phyloP scores from a whole-genome alignment of 495 filamentous ascomycete species.

The Xylaria scruposa region DNA sequence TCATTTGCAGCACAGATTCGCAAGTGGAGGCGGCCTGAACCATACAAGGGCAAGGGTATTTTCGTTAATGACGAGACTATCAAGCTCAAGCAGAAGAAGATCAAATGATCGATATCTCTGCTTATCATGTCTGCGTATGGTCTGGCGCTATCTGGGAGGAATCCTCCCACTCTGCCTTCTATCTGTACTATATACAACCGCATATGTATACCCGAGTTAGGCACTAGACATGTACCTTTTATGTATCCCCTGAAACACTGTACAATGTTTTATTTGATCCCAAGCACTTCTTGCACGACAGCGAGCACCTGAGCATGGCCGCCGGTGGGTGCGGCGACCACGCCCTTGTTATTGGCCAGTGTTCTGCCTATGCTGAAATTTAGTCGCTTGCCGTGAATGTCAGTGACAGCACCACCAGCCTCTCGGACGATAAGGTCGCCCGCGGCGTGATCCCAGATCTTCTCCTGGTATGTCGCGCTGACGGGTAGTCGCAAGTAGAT shows the following conservation, averaged over 20 bases:
- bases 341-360: conserved; percentile 85
- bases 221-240: conserved; percentile 38
- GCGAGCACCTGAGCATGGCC: conserved; percentile 79
- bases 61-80: conserved; percentile 98
- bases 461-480: conserved; percentile 89
- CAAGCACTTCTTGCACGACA: conserved; percentile 81
- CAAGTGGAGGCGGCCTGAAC: conserved; percentile 89
- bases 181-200: conserved; percentile 41
- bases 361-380: conserved; percentile 89
- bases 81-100: conserved; percentile 98
- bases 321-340: conserved; percentile 82
- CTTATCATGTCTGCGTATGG: conserved; percentile 34
- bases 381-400: conserved; percentile 77
- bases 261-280: conserved; percentile 36
- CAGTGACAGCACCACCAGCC: conserved; percentile 90
- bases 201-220: conserved; percentile 38
- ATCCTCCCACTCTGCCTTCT: conserved; percentile 26
- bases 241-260: conserved; percentile 29
- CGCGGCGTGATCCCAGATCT: conserved; percentile 99
- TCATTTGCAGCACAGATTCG: conserved; percentile 88
- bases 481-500: conserved; percentile 90
- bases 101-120: conserved; percentile 66
- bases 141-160: conserved; percentile 18
- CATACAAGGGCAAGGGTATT: conserved; percentile 99
- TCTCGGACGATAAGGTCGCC: conserved; percentile 94